Conservation (phyloP, 352 stramenopile species). For the Globisporangium splendens region DNA sequence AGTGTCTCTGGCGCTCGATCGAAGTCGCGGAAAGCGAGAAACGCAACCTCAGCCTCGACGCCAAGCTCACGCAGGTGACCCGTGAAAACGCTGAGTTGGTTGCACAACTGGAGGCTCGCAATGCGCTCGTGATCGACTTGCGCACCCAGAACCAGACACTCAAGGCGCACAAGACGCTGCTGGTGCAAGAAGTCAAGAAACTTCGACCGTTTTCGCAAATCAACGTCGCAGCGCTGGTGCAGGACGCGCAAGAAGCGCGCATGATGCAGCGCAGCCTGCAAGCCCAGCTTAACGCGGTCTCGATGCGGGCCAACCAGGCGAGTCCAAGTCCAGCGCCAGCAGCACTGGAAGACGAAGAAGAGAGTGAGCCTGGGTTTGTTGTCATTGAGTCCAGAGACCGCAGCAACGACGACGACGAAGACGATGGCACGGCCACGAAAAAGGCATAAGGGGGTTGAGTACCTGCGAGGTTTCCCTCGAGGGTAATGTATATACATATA, state of each 20-base stretch:
- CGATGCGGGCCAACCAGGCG: neutral
- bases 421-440: too few species aligned
- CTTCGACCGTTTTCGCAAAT: constrained; percentile 64
- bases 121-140: constrained; percentile 13
- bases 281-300: constrained; percentile 28
- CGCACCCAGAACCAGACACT: constrained; percentile 36
- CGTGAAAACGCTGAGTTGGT: constrained; percentile 13
- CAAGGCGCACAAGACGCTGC: constrained; percentile 47
- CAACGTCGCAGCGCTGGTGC: constrained; percentile 55
- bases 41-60: constrained; percentile 24
- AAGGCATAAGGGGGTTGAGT: too few species aligned
- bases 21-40: constrained; percentile 61
- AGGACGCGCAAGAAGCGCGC: constrained; percentile 64
- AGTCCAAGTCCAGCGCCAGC: neutral
- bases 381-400: constrained; percentile 3
- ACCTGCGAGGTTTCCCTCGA: too few species aligned
- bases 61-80: constrained; percentile 7
- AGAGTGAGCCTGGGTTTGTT: neutral
- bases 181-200: constrained; percentile 68
- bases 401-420: neutral
- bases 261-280: constrained; percentile 75
- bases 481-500: too few species aligned
- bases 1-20: constrained; percentile 74
- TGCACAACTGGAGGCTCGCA: constrained; percentile 5
- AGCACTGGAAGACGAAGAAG: neutral